Base-by-base conservation (phyloP, 371 early-diverging fungal genomes). In the Zopfochytrium polystomum region DNA sequence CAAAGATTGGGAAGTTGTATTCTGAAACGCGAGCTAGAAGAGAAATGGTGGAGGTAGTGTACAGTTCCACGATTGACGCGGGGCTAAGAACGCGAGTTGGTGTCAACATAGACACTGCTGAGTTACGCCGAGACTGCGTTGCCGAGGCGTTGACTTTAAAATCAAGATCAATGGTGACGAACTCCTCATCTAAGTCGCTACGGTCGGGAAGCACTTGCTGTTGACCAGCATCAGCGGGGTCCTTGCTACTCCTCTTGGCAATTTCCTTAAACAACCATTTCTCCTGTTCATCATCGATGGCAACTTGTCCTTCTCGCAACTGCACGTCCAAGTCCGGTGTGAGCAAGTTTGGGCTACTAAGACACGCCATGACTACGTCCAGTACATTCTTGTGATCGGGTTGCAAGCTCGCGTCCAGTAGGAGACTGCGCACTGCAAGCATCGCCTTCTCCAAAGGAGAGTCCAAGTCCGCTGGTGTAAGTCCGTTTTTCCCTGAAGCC, bases 311-410 rank as follows among this genome's bases (percentile, higher is more conserved):
- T 27, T 68, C 54, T 58, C 58, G 59, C 23, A 77, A 75, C 53
- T 78, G 78, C 44, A 71, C 55, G 48, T 80, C 76, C 62, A 81
- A 44, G 62, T 81, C 79, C 3, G 81, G 81, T 13, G 76, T 65
- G 60, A 79, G 53, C 52, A 81, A 50, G 50, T 81, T 70, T 11
- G 71, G 65, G 29, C 67, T 51, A 23, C 55, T 64, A 49, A 81
- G 60, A 35, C 70, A 75, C 18, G 65, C 53, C 64, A 79, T 57
- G 29, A 78, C 70, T 53, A 71, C 59, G n/a, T 70, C 63, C 53
- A 81, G 52, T 0, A 71, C 65, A 7, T 62, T 53, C 45, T 71
- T 46, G 43, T 78, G 77, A 44, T 66, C 67, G 3, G 63, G 63
- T 13, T 48, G 47, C 29, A 79, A 38, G 27, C 34, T 42, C 2